phyloP scores from a whole-genome alignment of 2,329 filamentous ascomycete genomes.

The Coccinonectria pachysandricola region DNA sequence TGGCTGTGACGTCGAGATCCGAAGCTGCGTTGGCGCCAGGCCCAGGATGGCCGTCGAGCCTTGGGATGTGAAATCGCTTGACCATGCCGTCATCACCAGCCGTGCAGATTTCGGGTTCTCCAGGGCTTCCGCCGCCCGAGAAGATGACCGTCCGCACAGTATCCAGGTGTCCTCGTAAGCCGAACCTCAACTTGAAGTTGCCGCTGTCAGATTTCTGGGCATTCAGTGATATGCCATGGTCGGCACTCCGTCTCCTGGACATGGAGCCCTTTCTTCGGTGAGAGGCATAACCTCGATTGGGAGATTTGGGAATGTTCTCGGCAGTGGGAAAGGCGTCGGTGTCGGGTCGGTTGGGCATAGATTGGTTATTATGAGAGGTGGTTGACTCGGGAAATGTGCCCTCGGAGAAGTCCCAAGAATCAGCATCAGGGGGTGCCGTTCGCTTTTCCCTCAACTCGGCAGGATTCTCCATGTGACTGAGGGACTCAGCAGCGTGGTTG shows the following conservation, averaged over 20 bases:
- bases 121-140: conserved; percentile 88
- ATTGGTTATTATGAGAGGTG: conserved; percentile 34
- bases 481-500: conserved; percentile 30
- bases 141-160: conserved; percentile 93
- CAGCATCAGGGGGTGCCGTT: conserved; percentile 41
- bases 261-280: conserved; percentile 76
- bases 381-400: conserved; percentile 50
- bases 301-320: conserved; percentile 72
- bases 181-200: conserved; percentile 88
- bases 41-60: conserved; percentile 49
- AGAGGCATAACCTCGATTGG: conserved; percentile 55
- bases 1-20: conserved; percentile 83
- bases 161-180: conserved; percentile 83
- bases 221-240: conserved; percentile 50
- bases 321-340: conserved; percentile 80
- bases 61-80: conserved; percentile 93
- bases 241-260: conserved; percentile 58
- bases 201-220: conserved; percentile 55
- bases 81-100: conserved; percentile 91
- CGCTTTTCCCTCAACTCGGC: conserved; percentile 38
- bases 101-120: conserved; percentile 94
- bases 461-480: conserved; percentile 28
- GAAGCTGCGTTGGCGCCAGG: conserved; percentile 45
- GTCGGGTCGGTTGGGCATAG: conserved; percentile 58
- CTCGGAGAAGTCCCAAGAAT: conserved; percentile 93